phyloP scores from a whole-genome alignment of 1,139 yeast genomes.

The Suhomyces chickasaworum region DNA sequence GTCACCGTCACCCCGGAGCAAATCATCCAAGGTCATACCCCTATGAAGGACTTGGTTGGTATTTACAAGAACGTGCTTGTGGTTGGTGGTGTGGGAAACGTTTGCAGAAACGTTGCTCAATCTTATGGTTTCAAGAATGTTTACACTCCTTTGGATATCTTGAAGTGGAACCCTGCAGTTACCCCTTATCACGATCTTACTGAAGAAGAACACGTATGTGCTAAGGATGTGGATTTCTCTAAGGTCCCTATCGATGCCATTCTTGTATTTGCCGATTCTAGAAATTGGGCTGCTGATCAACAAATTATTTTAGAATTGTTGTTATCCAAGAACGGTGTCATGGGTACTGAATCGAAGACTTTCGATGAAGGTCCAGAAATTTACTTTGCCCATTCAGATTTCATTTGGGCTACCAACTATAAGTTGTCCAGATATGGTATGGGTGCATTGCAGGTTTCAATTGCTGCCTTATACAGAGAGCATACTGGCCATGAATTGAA shows the following conservation, averaged over 20 bases:
- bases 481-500: conserved; percentile 78
- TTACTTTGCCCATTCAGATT: conserved; percentile 85
- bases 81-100: conserved; percentile 83
- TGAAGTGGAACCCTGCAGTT: conserved; percentile 85
- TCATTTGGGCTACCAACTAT: conserved; percentile 87
- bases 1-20: conserved; percentile 68
- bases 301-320: conserved; percentile 80
- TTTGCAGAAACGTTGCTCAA: conserved; percentile 77
- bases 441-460: conserved; percentile 87
- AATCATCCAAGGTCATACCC: conserved; percentile 87
- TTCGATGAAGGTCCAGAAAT: conserved; percentile 78
- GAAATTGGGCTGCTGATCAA: conserved; percentile 91
- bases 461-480: conserved; percentile 78
- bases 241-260: conserved; percentile 68
- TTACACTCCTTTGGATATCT: conserved; percentile 73
- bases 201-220: conserved; percentile 62
- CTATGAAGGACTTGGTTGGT: conserved; percentile 75
- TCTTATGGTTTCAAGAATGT: conserved; percentile 77
- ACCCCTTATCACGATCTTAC: conserved; percentile 77
- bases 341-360: conserved; percentile 75
- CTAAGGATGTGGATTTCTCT: conserved; percentile 64
- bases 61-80: conserved; percentile 72
- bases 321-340: conserved; percentile 71
- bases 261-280: conserved; percentile 76
- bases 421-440: conserved; percentile 79